phyloP scores from a whole-genome alignment of 2,329 filamentous ascomycete species.

The Dactylella cylindrospora region DNA sequence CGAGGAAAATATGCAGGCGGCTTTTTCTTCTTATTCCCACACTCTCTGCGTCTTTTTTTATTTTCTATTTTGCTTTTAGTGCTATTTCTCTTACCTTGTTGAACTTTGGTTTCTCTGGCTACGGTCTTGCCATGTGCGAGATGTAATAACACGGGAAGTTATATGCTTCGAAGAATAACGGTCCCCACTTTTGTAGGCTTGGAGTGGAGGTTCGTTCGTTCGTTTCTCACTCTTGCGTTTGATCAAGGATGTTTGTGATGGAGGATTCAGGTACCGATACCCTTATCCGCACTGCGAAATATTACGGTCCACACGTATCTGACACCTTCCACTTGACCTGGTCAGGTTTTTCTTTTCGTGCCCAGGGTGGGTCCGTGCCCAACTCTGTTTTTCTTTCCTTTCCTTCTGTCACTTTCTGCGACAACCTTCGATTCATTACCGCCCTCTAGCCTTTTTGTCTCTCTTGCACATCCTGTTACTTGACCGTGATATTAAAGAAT shows the following conservation, averaged over 20 bases:
- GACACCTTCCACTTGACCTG: no score
- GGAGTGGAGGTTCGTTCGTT: neutral
- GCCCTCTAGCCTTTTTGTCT: no score
- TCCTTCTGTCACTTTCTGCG: no score
- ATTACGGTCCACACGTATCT: no score
- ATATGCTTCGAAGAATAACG: conserved; percentile 20
- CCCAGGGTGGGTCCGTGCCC: no score
- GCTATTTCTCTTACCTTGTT: conserved; percentile 28
- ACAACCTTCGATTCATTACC: no score
- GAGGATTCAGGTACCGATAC: conserved; percentile 42
- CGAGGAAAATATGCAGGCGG: conserved; percentile 29
- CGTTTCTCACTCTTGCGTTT: neutral
- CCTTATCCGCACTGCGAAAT: conserved; percentile 37
- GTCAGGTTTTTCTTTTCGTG: no score
- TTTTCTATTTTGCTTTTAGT: no score
- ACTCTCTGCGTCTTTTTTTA: conserved; percentile 12
- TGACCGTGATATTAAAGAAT: no score
- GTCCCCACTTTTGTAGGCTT: conserved; percentile 8
- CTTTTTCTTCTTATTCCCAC: conserved; percentile 8
- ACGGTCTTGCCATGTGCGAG: conserved; percentile 43
- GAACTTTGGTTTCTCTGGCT: no score
- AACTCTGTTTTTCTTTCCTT: no score
- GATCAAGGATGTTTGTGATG: conserved; percentile 41
- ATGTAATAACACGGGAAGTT: conserved; percentile 44
- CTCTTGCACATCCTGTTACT: no score